phyloP scores from a whole-genome alignment of 2,329 filamentous ascomycete species.

The Claviceps quebecensis region DNA sequence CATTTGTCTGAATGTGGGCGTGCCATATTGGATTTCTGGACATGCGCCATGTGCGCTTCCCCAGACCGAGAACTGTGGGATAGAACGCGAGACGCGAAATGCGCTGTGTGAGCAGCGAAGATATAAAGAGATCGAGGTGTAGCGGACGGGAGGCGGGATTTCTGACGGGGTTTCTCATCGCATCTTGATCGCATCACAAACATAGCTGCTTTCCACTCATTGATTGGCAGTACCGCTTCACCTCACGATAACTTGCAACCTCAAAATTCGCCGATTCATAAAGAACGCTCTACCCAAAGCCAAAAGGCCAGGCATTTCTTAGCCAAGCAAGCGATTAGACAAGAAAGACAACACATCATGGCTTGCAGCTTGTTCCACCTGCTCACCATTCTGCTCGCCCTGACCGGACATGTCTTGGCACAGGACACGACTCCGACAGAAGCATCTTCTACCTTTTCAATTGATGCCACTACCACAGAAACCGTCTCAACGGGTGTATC shows the following conservation, averaged over 20 bases:
- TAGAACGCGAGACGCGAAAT: background rate
- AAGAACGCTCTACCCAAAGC: no score
- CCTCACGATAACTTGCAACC: no score
- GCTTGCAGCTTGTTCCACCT: background rate
- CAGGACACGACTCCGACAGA: conserved; percentile 1
- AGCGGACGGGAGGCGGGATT: background rate
- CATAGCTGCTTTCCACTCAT: background rate
- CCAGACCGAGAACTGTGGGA: background rate
- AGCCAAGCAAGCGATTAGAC: no score
- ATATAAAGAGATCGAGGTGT: background rate
- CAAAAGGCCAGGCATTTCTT: no score
- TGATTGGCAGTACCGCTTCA: background rate
- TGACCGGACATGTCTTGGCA: conserved; percentile 1
- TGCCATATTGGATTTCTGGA: background rate
- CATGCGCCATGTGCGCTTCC: background rate
- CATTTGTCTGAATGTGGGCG: background rate
- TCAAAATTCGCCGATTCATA: no score
- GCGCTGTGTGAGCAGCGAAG: background rate
- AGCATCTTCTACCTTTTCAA: background rate
- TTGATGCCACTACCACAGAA: background rate
- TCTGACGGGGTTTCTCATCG: background rate
- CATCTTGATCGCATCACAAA: background rate
- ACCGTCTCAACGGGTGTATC: background rate
- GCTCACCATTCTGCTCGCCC: background rate
- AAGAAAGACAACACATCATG: background rate